A percentile compares a stretch with the other conserved stretches of the same genome.
phyloP scores from a whole-genome alignment of 169 alveolate genomes.

The Prorocentrum cordatum region DNA sequence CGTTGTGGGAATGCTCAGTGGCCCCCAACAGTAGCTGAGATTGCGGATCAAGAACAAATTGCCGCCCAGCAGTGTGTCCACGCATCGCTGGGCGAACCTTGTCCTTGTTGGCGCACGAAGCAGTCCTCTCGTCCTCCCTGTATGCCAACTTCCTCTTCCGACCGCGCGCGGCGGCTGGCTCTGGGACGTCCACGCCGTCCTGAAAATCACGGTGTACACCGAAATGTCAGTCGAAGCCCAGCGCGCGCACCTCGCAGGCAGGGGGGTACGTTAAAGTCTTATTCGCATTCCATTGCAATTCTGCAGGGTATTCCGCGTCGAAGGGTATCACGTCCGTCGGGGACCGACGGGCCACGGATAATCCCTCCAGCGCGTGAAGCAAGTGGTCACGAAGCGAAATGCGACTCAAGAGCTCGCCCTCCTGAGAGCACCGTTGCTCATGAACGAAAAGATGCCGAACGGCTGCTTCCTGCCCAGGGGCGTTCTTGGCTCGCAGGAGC shows the following conservation, averaged over 20 bases:
- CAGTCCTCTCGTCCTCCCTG: not conserved
- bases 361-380: not conserved
- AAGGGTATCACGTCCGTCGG: not conserved
- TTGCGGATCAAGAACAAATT: not conserved
- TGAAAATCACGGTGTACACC: not conserved
- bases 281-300: no score
- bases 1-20: not conserved
- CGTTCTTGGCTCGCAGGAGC: not conserved
- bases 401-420: not conserved
- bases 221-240: not conserved
- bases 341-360: not conserved
- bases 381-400: not conserved
- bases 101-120: not conserved
- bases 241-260: not conserved
- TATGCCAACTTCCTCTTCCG: not conserved
- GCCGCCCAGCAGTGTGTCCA: not conserved
- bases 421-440: not conserved
- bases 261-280: not conserved
- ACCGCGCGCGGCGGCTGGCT: not conserved
- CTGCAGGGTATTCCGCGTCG: not conserved
- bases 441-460: not conserved
- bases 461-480: constrained; percentile 4
- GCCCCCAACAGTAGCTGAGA: not conserved
- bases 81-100: not conserved
- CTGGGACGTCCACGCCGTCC: not conserved